A percentile compares a stretch with the other conserved stretches of the same genome.
These are phyloP conservation scores for Exserohilum turcica DNA, from an alignment of 2,329 filamentous ascomycete species.

Conservation along the genomic window DNA sequence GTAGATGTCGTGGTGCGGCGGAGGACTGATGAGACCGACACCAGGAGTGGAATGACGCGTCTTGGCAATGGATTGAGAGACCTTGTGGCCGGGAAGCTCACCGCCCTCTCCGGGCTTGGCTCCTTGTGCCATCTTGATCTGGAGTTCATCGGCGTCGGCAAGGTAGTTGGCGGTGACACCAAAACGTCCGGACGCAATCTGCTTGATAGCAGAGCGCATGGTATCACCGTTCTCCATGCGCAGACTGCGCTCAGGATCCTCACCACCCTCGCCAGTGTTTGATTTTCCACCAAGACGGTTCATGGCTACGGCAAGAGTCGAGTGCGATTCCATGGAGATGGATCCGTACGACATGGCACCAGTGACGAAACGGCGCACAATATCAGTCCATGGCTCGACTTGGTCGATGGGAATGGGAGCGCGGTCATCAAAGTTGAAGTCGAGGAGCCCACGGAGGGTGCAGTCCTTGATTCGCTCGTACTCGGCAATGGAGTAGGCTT, in stretches of 20 bases:
- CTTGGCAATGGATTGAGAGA: conserved; percentile 89
- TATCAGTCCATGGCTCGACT: conserved; percentile 97
- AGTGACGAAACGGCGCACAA: conserved; percentile 93
- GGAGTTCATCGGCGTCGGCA: conserved; percentile 91
- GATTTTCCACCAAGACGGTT: conserved; percentile 96
- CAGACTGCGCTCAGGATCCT: conserved; percentile 88
- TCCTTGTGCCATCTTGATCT: conserved; percentile 99
- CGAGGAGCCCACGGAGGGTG: conserved; percentile 88
- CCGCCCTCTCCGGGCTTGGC: conserved; percentile 97
- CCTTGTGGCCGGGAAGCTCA: conserved; percentile 96
- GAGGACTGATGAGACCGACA: conserved; percentile 93
- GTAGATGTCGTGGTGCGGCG: conserved; percentile 97
- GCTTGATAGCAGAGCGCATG: conserved; percentile 97
- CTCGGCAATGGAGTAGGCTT: conserved; percentile 89
- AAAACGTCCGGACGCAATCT: conserved; percentile 93
- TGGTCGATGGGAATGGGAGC: conserved; percentile 90
- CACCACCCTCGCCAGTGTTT: conserved; percentile 96
- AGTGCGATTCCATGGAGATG: conserved; percentile 98
- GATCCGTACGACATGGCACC: conserved; percentile 99
- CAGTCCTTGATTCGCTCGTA: conserved; percentile 98
- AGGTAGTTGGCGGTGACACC: conserved; percentile 95
- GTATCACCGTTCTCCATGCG: conserved; percentile 89
- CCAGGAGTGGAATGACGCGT: conserved; percentile 96
- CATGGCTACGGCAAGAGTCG: conserved; percentile 93
- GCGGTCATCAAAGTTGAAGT: conserved; percentile 92